Evolutionary conservation across 176 grass and related monocot genomes (phyloP).

Genomic region (Zoysia pacifica): DNA sequence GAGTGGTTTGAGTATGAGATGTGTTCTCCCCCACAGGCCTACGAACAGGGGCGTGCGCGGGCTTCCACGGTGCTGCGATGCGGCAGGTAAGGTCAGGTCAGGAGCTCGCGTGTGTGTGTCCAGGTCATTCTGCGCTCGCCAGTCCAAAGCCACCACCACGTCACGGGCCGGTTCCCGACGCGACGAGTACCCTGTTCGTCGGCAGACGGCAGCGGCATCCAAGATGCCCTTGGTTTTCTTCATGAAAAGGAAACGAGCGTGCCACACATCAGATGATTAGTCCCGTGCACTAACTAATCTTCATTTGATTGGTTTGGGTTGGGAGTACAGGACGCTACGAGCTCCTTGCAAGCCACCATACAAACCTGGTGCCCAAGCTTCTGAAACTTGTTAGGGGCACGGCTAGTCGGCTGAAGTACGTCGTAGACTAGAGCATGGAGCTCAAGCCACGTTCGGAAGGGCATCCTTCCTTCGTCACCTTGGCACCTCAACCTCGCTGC

Average conservation of each 20-base stretch:
- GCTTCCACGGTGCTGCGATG: neutral
- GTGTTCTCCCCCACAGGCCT: neutral
- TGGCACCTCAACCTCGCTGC: conserved; percentile 34
- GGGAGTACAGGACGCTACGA: too few species aligned
- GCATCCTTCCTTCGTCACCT: conserved; percentile 55
- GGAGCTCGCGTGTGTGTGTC: neutral
- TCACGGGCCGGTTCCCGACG: neutral
- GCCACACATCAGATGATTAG: too few species aligned
- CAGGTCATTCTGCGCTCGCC: neutral
- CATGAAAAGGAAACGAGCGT: neutral
- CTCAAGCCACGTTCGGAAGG: conserved; percentile 32
- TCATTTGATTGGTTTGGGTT: too few species aligned
- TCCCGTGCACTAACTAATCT: too few species aligned
- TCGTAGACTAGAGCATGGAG: neutral
- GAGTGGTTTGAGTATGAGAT: too few species aligned
- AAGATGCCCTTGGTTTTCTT: neutral
- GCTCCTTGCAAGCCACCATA: too few species aligned
- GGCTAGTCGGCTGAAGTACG: neutral
- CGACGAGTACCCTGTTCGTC: neutral
- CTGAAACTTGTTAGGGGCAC: neutral
- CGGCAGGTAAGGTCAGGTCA: neutral
- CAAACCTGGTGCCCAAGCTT: conserved; percentile 2
- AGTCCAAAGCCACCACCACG: neutral
- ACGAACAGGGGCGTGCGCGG: neutral
- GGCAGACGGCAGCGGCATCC: neutral